Conservation (phyloP, 371 early-diverging fungal genomes). For the Rhizopus arrhizus region DNA sequence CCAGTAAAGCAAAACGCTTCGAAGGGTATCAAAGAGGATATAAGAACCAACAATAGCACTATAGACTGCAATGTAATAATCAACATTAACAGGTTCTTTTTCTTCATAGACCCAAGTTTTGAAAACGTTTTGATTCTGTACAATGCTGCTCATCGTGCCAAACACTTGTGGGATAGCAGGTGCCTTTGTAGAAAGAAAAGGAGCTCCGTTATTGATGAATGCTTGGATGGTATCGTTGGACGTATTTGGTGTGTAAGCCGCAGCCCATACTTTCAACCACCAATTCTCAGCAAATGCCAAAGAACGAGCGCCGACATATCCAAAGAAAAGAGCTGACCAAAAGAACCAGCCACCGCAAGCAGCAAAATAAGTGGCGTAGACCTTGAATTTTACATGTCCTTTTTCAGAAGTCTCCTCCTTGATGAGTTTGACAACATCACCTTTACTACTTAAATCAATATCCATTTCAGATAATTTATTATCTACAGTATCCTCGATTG, state of each 20-base stretch:
- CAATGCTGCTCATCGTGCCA: conserved; percentile 27
- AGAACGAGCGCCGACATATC: conserved; percentile 53
- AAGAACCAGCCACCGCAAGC: conserved; percentile 70
- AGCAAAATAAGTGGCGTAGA: conserved; percentile 63
- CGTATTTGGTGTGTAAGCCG: conserved; percentile 13
- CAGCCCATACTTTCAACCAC: conserved; percentile 39
- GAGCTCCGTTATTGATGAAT: neutral
- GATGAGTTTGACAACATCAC: conserved; percentile 46
- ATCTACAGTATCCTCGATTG: conserved; percentile 19
- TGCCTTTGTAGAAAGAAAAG: conserved; percentile 4
- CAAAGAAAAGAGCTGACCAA: conserved; percentile 47
- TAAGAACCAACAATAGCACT: conserved; percentile 17
- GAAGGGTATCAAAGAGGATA: conserved; percentile 19
- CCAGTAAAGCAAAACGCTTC: conserved; percentile 37
- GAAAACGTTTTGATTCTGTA: conserved; percentile 28
- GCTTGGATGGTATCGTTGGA: neutral
- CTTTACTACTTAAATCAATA: conserved; percentile 26
- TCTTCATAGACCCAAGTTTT: conserved; percentile 32
- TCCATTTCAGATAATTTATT: conserved; percentile 51
- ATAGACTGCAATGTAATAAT: conserved; percentile 33
- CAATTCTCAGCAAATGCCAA: conserved; percentile 49
- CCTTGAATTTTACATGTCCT: conserved; percentile 62
- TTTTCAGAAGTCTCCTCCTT: conserved; percentile 44
- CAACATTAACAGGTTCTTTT: conserved; percentile 24
- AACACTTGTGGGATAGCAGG: conserved; percentile 16